Percentiles rank a stretch among this genome's conserved stretches.
phyloP scores from a whole-genome alignment of 768 basidiomycete genomes.

The Xerocomellus dryophilus region DNA sequence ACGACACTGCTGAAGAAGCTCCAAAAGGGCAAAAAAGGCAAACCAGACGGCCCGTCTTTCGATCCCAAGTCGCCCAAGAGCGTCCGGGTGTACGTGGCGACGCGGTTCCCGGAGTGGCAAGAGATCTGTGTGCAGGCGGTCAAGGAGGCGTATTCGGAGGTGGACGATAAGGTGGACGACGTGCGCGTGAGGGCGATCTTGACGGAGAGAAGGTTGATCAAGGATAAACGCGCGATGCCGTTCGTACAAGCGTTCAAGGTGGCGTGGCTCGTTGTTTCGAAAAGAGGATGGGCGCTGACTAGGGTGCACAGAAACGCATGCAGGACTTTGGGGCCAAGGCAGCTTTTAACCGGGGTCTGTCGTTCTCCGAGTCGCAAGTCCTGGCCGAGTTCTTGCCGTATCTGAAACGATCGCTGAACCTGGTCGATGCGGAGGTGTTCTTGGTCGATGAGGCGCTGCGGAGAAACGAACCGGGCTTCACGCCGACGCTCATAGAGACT shows the following conservation, averaged over 20 bases:
- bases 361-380: slow-evolving; percentile 79
- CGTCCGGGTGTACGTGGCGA: slow-evolving; percentile 88
- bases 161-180: slow-evolving; percentile 74
- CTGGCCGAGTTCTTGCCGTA: slow-evolving; percentile 72
- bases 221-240: slow-evolving; percentile 96
- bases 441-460: slow-evolving; percentile 65
- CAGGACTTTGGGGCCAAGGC: slow-evolving; percentile 66
- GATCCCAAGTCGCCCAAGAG: slow-evolving; percentile 85
- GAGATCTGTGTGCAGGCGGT: slow-evolving; percentile 74
- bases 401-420: slow-evolving; percentile 69
- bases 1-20: slow-evolving; percentile 72
- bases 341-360: slow-evolving; percentile 79
- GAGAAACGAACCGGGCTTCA: slow-evolving; percentile 56
- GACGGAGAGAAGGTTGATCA: slow-evolving; percentile 73
- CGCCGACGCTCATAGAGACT: slow-evolving; percentile 67
- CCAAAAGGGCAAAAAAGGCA: slow-evolving; percentile 69
- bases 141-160: slow-evolving; percentile 59
- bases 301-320: slow-evolving; percentile 67
- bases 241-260: slow-evolving; percentile 95
- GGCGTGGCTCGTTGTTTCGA: slow-evolving; percentile 10
- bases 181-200: slow-evolving; percentile 67
- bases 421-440: slow-evolving; percentile 69
- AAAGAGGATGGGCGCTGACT: not conserved
- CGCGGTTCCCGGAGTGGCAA: slow-evolving; percentile 92
- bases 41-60: slow-evolving; percentile 48